Percentiles rank a stretch among this genome's conserved stretches.
Evolutionary conservation across 1,284 basidiomycete species (phyloP).

Genomic region (Leccinum holopus): DNA sequence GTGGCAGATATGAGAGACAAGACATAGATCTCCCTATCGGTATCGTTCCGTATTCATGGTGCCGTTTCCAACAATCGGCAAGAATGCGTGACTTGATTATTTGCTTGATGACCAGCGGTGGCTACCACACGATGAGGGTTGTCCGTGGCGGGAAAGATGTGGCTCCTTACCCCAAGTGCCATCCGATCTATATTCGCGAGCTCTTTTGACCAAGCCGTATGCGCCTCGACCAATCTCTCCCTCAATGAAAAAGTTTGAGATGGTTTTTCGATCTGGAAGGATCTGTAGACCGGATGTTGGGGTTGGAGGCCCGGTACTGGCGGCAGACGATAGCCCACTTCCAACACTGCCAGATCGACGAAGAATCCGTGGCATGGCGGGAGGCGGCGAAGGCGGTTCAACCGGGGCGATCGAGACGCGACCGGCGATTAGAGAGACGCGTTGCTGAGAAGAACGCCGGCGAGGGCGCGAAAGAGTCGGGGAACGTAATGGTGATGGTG

Average conservation of each 20-base stretch:
- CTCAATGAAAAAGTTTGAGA: conserved; percentile 80
- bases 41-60: conserved; percentile 92
- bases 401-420: conserved; percentile 71
- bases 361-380: conserved; percentile 57
- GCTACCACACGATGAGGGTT: conserved; percentile 39
- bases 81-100: conserved; percentile 98
- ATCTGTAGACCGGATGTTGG: conserved; percentile 49
- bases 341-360: conserved; percentile 59
- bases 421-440: conserved; percentile 78
- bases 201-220: conserved; percentile 94
- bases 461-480: conserved; percentile 60
- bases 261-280: conserved; percentile 60
- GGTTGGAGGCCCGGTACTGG: conserved; percentile 62
- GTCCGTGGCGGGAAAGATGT: conserved; percentile 9
- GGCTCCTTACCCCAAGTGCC: conserved; percentile 77
- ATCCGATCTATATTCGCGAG: conserved; percentile 72
- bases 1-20: conserved; percentile 87
- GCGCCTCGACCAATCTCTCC: conserved; percentile 93
- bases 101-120: conserved; percentile 91
- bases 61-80: conserved; percentile 99
- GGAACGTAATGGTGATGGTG: conserved; percentile 36
- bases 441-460: conserved; percentile 74
- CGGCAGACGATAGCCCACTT: conserved; percentile 57
- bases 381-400: conserved; percentile 62
- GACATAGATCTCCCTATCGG: conserved; percentile 96